Percentiles rank a stretch among this genome's conserved stretches.
phyloP scores from a whole-genome alignment of 1,284 basidiomycete genomes.

The Ustilago bromivora region DNA sequence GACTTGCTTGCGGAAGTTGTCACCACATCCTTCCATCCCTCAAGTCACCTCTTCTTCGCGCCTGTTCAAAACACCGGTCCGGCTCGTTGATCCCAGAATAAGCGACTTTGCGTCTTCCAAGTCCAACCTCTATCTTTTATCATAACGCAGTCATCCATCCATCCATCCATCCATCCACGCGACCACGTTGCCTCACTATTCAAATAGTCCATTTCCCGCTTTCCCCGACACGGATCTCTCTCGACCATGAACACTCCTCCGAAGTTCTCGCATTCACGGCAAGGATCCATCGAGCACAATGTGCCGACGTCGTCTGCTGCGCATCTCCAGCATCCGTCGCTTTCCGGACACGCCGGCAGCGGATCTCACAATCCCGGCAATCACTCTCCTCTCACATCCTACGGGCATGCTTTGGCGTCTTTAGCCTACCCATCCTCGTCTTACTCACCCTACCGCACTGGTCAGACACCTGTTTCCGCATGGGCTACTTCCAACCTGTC shows the following conservation, averaged over 20 bases:
- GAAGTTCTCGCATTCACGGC: constrained; percentile 51
- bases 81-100: neutral
- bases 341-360: constrained; percentile 23
- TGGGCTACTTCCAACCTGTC: constrained; percentile 43
- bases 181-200: neutral
- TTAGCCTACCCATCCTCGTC: constrained; percentile 48
- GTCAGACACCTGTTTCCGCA: constrained; percentile 18
- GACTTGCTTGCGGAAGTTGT: neutral
- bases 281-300: constrained; percentile 49
- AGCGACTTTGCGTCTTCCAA: neutral
- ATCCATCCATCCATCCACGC: neutral
- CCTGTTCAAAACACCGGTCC: neutral
- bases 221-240: neutral
- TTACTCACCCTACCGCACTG: constrained; percentile 35
- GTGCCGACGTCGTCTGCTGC: constrained; percentile 31
- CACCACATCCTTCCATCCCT: neutral
- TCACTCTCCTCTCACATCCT: constrained; percentile 42
- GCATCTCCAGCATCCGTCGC: constrained; percentile 44
- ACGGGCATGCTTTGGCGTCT: constrained; percentile 49
- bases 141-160: neutral
- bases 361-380: constrained; percentile 40
- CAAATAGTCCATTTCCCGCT: neutral
- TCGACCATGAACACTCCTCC: constrained; percentile 51
- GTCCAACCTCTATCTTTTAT: neutral
- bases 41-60: neutral